Evolutionary conservation across 805 yeast genomes (phyloP).

Genomic region (Vanderwaltozyma yarrowii): DNA sequence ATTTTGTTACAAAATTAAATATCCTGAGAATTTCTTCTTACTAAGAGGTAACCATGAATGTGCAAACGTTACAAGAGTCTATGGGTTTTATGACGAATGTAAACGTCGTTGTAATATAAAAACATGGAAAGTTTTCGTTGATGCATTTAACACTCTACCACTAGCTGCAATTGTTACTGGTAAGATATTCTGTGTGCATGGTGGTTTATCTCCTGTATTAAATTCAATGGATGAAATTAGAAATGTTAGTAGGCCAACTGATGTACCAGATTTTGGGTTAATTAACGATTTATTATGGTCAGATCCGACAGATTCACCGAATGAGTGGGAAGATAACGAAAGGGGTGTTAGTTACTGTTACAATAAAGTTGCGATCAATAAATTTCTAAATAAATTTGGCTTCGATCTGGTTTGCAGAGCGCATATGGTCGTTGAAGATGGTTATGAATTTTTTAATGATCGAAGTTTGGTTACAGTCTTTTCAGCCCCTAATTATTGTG

Average conservation of each 20-base stretch:
- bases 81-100: slow-evolving; percentile 97
- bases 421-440: slow-evolving; percentile 85
- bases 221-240: slow-evolving; percentile 55
- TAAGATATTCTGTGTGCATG: slow-evolving; percentile 83
- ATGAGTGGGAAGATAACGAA: slow-evolving; percentile 69
- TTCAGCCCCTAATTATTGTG: slow-evolving; percentile 61
- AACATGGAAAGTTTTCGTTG: slow-evolving; percentile 87
- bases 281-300: slow-evolving; percentile 75
- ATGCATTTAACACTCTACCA: slow-evolving; percentile 89
- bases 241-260: slow-evolving; percentile 66
- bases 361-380: slow-evolving; percentile 57
- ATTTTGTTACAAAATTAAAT: slow-evolving; percentile 86
- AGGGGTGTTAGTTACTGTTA: slow-evolving; percentile 74
- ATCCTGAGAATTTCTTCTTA: slow-evolving; percentile 89
- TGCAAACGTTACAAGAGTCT: slow-evolving; percentile 90
- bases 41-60: slow-evolving; percentile 97
- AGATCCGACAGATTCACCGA: slow-evolving; percentile 51
- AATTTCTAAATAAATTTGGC: slow-evolving; percentile 51
- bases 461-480: slow-evolving; percentile 66
- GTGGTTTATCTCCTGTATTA: slow-evolving; percentile 68
- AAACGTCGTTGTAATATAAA: slow-evolving; percentile 84
- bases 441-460: slow-evolving; percentile 69
- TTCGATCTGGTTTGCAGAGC: slow-evolving; percentile 73
- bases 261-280: slow-evolving; percentile 68
- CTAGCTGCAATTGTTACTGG: slow-evolving; percentile 91